Conservation (phyloP, 441 rosid genomes). For the Manihot esculenta region DNA sequence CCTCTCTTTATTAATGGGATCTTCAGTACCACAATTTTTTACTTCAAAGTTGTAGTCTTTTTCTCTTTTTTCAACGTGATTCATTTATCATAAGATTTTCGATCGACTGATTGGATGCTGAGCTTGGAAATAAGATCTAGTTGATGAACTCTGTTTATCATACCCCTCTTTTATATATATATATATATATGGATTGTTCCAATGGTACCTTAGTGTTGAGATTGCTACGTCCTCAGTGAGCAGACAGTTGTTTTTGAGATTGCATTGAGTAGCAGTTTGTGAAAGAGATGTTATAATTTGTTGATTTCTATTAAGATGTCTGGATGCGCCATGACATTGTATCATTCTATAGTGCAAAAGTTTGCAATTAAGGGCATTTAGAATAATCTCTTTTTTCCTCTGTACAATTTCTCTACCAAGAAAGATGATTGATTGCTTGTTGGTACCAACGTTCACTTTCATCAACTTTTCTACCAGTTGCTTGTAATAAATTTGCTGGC, state of each 20-base stretch:
- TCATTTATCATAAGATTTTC: not conserved
- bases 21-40: not conserved
- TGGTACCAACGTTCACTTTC: not conserved
- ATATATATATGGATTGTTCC: not conserved
- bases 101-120: not conserved
- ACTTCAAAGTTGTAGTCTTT: not conserved
- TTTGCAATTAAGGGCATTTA: not conserved
- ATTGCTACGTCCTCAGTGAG: no score
- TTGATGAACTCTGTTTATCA: not conserved
- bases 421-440: not conserved
- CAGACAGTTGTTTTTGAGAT: constrained; percentile 14
- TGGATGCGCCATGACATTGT: not conserved
- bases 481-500: not conserved
- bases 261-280: not conserved
- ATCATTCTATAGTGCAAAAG: not conserved
- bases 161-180: not conserved
- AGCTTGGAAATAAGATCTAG: constrained; percentile 7
- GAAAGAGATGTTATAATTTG: not conserved
- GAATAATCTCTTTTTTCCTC: not conserved
- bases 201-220: not conserved
- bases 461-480: not conserved
- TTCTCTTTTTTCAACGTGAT: not conserved
- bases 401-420: not conserved
- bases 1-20: not conserved
- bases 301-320: not conserved